Evolutionary conservation across 441 rosid genomes (phyloP).

Genomic region (Hura crepitans): DNA sequence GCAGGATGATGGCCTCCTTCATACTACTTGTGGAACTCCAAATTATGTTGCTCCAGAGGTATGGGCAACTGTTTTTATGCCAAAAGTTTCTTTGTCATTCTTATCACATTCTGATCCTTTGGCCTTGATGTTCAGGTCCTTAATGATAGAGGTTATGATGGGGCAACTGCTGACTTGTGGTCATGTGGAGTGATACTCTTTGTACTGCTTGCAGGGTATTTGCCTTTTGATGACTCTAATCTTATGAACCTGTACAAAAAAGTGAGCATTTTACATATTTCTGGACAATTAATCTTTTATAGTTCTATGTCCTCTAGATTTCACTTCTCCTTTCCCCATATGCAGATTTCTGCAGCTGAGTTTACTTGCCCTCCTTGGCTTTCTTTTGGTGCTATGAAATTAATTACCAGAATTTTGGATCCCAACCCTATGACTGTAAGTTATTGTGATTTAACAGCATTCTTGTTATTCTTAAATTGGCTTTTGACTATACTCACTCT

Average conservation of each 20-base stretch:
- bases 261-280: slow-evolving; percentile 51
- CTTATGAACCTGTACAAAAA: slow-evolving; percentile 82
- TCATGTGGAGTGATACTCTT: slow-evolving; percentile 97
- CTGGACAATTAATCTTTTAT: slow-evolving; percentile 14
- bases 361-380: slow-evolving; percentile 92
- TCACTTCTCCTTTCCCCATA: slow-evolving; percentile 15
- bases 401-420: slow-evolving; percentile 78
- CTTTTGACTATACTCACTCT: not conserved
- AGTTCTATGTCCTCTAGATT: slow-evolving; percentile 19
- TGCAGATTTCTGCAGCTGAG: slow-evolving; percentile 84
- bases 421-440: slow-evolving; percentile 92
- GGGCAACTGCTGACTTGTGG: slow-evolving; percentile 95
- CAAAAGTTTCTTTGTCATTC: slow-evolving; percentile 8
- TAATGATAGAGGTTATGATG: slow-evolving; percentile 91
- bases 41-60: slow-evolving; percentile 98
- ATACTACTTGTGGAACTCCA: slow-evolving; percentile 96
- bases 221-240: slow-evolving; percentile 97
- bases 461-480: not conserved
- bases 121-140: slow-evolving; percentile 57
- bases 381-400: slow-evolving; percentile 70
- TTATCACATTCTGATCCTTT: slow-evolving; percentile 8
- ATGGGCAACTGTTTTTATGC: slow-evolving; percentile 25
- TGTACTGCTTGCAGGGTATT: slow-evolving; percentile 96
- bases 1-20: slow-evolving; percentile 93
- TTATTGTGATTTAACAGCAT: slow-evolving; percentile 12